A percentile compares a stretch with the other conserved stretches of the same genome.
These are phyloP conservation scores for Thelephora aurantiotincta DNA, from an alignment of 768 basidiomycete genomes.

Conservation along the genomic window DNA sequence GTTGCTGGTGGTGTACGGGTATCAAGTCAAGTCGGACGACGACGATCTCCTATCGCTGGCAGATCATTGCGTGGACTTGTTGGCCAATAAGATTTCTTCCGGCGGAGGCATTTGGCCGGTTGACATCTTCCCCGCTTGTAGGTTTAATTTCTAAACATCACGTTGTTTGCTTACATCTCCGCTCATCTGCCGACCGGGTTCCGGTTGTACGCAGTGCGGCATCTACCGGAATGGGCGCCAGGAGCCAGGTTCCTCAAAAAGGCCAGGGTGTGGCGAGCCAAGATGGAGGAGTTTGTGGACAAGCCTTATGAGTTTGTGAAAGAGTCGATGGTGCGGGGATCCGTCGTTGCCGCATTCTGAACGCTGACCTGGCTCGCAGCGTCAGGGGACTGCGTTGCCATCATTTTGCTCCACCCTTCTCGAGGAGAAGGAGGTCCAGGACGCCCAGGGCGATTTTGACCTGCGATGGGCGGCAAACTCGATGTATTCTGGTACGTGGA, in stretches of 20 bases:
- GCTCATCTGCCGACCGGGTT: constrained; percentile 10
- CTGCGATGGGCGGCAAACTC: constrained; percentile 77
- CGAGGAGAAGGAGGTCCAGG: constrained; percentile 24
- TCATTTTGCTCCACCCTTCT: constrained; percentile 39
- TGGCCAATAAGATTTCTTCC: constrained; percentile 29
- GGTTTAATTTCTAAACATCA: constrained; percentile 5
- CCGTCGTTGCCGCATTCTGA: constrained; percentile 10
- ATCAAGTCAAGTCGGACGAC: constrained; percentile 26
- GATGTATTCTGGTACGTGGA: constrained; percentile 41
- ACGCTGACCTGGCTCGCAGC: constrained; percentile 12
- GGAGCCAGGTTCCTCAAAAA: constrained; percentile 53
- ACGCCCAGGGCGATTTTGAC: constrained; percentile 40
- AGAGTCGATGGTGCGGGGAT: constrained; percentile 34
- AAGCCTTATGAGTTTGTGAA: constrained; percentile 46
- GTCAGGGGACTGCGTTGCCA: constrained; percentile 21
- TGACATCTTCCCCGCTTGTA: constrained; percentile 23
- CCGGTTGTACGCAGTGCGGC: constrained; percentile 23
- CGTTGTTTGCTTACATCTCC: background rate
- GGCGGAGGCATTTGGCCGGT: constrained; percentile 30
- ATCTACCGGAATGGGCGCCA: constrained; percentile 53
- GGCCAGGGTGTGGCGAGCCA: constrained; percentile 45
- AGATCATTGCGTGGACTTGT: constrained; percentile 25
- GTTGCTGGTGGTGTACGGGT: constrained; percentile 49
- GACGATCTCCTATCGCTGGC: constrained; percentile 28
- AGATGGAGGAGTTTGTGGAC: constrained; percentile 51